Percentiles rank a stretch among this genome's conserved stretches.
Evolutionary conservation across 2,329 filamentous ascomycete species (phyloP).

Genomic region (Talaromyces sp.): DNA sequence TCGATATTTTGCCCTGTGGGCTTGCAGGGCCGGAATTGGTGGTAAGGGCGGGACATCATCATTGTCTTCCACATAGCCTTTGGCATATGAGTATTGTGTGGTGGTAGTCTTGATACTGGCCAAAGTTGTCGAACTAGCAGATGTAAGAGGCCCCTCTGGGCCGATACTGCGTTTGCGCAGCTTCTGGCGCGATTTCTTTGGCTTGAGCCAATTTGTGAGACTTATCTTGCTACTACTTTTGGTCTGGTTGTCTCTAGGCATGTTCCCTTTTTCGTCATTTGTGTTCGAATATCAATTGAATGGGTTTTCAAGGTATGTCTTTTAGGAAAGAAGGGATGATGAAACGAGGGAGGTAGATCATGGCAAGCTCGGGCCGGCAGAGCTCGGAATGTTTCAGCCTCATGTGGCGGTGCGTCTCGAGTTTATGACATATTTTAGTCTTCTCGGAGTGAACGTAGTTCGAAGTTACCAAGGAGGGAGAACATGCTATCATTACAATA

Average conservation of each 20-base stretch:
- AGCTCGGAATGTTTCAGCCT: slow-evolving; percentile 9
- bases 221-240: slow-evolving; percentile 10
- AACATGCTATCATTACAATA: too few species aligned
- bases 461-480: too few species aligned
- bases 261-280: background rate
- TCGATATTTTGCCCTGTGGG: slow-evolving; percentile 35
- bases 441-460: too few species aligned
- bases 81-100: slow-evolving; percentile 12
- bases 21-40: slow-evolving; percentile 32
- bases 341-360: background rate
- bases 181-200: slow-evolving; percentile 21
- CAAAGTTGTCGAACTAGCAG: slow-evolving; percentile 16
- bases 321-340: background rate
- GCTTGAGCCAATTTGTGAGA: slow-evolving; percentile 17
- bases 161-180: slow-evolving; percentile 16
- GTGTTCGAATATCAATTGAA: background rate
- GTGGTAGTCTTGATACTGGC: slow-evolving; percentile 10
- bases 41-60: slow-evolving; percentile 12
- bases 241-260: slow-evolving; percentile 7
- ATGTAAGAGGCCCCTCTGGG: slow-evolving; percentile 2
- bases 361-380: slow-evolving; percentile 4
- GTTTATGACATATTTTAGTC: background rate
- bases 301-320: background rate
- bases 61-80: background rate
- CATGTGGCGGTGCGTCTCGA: slow-evolving; percentile 5